Evolutionary conservation across 179 eudicot genomes (phyloP).

Genomic region (Silene noctiflora): DNA sequence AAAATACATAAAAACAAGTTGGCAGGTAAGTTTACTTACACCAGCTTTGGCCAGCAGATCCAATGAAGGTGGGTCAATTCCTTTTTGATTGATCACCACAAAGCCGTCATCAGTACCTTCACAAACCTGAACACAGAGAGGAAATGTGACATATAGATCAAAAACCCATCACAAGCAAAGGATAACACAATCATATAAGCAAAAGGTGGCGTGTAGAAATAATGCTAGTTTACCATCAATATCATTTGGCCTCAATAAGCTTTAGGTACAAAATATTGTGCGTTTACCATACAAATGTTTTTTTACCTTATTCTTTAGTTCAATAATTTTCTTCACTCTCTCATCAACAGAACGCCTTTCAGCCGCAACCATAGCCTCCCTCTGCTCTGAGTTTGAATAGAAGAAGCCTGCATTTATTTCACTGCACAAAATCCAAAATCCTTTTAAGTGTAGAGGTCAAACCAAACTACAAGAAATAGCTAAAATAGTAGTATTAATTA

Average conservation of each 20-base stretch:
- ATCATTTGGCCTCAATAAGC: neutral
- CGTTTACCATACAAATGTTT: neutral
- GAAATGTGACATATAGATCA: neutral
- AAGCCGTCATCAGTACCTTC: conserved; percentile 61
- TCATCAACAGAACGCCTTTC: conserved; percentile 97
- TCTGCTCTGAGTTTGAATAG: conserved; percentile 93
- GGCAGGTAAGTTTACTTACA: conserved; percentile 42
- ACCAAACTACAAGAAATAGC: too few relatives aligned
- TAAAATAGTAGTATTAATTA: too few relatives aligned
- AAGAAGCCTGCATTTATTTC: conserved; percentile 99
- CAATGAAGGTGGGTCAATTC: conserved; percentile 94
- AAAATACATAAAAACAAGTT: neutral
- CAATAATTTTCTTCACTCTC: conserved; percentile 79
- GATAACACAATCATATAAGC: neutral
- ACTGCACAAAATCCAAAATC: conserved; percentile 38
- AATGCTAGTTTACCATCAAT: neutral
- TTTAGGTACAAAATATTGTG: neutral
- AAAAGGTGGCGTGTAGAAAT: neutral
- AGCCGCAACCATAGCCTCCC: conserved; percentile 97
- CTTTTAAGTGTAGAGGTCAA: too few relatives aligned
- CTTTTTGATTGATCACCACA: conserved; percentile 91
- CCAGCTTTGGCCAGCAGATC: conserved; percentile 93
- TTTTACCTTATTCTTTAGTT: conserved; percentile 77
- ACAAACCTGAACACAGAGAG: conserved; percentile 58
- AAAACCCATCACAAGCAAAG: neutral